phyloP scores from a whole-genome alignment of 129 eudicot genomes.

The Kitagawia praeruptora region DNA sequence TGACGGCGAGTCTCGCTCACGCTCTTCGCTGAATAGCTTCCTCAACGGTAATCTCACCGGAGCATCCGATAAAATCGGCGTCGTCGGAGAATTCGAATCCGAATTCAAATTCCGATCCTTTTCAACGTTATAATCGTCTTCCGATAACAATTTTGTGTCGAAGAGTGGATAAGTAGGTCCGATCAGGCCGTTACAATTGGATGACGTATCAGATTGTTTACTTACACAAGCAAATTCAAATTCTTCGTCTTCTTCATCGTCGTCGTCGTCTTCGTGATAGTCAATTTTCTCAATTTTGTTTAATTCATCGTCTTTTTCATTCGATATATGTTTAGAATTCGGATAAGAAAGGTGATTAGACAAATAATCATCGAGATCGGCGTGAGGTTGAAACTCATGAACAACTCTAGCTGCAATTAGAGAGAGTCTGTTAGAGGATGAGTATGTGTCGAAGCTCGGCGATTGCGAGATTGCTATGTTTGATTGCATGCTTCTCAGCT shows the following conservation, averaged over 20 bases:
- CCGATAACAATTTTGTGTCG: constrained; percentile 32
- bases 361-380: constrained; percentile 20
- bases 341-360: neutral
- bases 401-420: constrained; percentile 66
- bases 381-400: constrained; percentile 18
- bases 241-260: neutral
- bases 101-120: constrained; percentile 1
- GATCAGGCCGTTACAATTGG: constrained; percentile 46
- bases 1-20: constrained; percentile 50
- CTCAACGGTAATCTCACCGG: constrained; percentile 40
- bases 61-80: constrained; percentile 1
- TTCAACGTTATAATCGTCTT: neutral
- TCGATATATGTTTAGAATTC: neutral
- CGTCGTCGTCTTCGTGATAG: constrained; percentile 21
- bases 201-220: constrained; percentile 16
- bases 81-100: neutral
- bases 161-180: constrained; percentile 52
- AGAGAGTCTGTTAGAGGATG: constrained; percentile 34
- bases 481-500: constrained; percentile 32
- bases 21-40: constrained; percentile 46
- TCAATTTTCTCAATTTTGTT: constrained; percentile 9
- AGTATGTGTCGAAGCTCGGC: constrained; percentile 57
- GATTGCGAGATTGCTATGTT: constrained; percentile 17
- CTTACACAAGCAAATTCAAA: constrained; percentile 51
- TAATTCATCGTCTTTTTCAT: neutral